These are phyloP conservation scores for Aegilops sharonensis DNA, from an alignment of 176 grass and related monocot species.

Conservation along the genomic window DNA sequence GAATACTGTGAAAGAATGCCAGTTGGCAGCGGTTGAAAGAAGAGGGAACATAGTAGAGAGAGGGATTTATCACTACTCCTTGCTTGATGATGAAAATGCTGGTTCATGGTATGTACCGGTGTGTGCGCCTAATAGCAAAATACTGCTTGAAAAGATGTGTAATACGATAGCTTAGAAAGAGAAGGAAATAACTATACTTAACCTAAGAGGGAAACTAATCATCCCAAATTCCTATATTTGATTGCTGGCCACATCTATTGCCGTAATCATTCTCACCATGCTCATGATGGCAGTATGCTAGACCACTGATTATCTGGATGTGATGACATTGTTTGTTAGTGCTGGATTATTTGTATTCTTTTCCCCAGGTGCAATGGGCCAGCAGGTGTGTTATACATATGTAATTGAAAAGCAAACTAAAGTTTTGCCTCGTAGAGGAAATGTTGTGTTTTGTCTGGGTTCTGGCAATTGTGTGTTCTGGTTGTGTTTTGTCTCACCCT, in stretches of 20 bases:
- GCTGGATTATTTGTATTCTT: background rate
- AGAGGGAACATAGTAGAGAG: background rate
- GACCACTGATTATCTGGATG: background rate
- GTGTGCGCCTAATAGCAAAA: background rate
- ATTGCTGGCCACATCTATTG: background rate
- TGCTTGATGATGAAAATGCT: background rate
- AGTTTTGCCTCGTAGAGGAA: background rate
- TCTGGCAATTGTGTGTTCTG: background rate
- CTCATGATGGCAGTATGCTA: background rate
- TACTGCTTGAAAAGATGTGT: background rate
- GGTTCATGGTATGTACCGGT: background rate
- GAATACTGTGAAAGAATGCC: background rate
- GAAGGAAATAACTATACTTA: background rate
- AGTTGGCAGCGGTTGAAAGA: background rate
- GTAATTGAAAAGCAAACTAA: background rate
- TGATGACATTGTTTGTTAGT: conserved; percentile 14
- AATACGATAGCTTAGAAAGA: background rate
- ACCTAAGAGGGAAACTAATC: background rate
- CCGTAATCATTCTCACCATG: background rate
- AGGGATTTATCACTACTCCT: background rate
- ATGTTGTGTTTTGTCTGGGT: too few relatives aligned
- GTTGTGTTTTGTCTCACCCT: background rate
- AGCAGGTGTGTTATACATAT: background rate
- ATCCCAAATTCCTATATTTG: background rate
- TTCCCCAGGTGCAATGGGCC: background rate